Percentiles rank a stretch among this genome's conserved stretches.
Evolutionary conservation across 345 rosid genomes (phyloP).

Genomic region (Corchorus capsularis): DNA sequence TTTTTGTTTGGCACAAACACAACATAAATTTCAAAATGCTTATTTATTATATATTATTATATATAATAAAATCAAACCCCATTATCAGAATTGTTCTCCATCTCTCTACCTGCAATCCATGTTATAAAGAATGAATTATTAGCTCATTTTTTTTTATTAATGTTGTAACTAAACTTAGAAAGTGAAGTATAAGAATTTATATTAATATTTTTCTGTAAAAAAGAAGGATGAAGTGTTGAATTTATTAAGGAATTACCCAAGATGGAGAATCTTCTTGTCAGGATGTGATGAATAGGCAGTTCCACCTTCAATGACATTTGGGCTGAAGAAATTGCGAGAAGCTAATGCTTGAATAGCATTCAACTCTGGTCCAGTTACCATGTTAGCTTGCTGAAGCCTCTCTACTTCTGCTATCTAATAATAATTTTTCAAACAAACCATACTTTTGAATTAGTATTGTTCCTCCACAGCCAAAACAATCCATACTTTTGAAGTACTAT

Average conservation of each 20-base stretch:
- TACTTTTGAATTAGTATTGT: background rate
- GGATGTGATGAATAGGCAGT: constrained; percentile 56
- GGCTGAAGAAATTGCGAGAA: constrained; percentile 76
- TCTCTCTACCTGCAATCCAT: too few relatives aligned
- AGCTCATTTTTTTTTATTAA: constrained; percentile 2
- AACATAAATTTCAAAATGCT: too few relatives aligned
- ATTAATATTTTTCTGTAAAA: too few relatives aligned
- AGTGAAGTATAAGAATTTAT: too few relatives aligned
- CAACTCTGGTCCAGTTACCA: constrained; percentile 71
- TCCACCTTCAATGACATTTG: constrained; percentile 51
- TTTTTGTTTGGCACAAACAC: too few relatives aligned
- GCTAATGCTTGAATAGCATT: constrained; percentile 79
- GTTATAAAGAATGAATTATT: too few relatives aligned
- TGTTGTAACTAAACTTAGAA: too few relatives aligned
- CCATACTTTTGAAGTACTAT: too few relatives aligned
- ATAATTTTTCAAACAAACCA: background rate
- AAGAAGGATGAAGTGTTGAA: background rate
- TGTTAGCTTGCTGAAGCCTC: constrained; percentile 75
- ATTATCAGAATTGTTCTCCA: too few relatives aligned
- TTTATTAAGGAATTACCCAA: constrained; percentile 43
- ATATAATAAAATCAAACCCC: too few relatives aligned
- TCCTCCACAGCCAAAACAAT: background rate
- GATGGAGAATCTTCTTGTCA: constrained; percentile 83
- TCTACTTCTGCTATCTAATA: constrained; percentile 81
- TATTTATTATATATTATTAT: too few relatives aligned